phyloP scores from a whole-genome alignment of 2,329 filamentous ascomycete genomes.

The Scedosporium apiospermum region DNA sequence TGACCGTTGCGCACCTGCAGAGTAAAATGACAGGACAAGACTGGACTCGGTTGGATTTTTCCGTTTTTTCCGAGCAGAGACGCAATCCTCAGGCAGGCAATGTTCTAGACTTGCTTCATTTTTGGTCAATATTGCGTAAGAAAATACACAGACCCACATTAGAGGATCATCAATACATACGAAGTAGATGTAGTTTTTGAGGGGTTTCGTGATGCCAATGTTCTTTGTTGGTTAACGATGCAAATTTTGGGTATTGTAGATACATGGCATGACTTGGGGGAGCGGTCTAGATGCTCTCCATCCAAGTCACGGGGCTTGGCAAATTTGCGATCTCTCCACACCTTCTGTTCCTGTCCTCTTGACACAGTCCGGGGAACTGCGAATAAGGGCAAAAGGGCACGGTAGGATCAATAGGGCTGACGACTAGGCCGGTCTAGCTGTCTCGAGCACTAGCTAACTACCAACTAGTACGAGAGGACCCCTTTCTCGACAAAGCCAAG shows the following conservation, averaged over 20 bases:
- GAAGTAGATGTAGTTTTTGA: not conserved
- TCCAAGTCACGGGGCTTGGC: not conserved
- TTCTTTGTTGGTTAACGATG: too few relatives aligned
- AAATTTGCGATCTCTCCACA: not conserved
- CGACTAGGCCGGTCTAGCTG: not conserved
- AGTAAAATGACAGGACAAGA: too few relatives aligned
- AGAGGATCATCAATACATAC: not conserved
- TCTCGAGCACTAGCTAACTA: not conserved
- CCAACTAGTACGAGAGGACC: not conserved
- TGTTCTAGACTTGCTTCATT: not conserved
- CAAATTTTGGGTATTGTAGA: too few relatives aligned
- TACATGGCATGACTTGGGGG: too few relatives aligned
- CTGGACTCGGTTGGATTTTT: too few relatives aligned
- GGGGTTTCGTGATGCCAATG: not conserved
- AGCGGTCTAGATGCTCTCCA: too few relatives aligned
- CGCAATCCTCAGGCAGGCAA: not conserved
- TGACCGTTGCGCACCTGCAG: too few relatives aligned
- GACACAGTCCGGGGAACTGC: not conserved
- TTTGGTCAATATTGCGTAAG: not conserved
- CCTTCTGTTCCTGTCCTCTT: not conserved
- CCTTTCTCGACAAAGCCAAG: not conserved
- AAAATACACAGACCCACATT: not conserved
- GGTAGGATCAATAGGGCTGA: not conserved
- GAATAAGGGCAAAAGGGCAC: not conserved
- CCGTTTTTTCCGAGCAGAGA: too few relatives aligned